Evolutionary conservation across 305 asterid species (phyloP), one percentile per base, ranked within the genome.

Genomic region (Fraxinus dipetala): DNA sequence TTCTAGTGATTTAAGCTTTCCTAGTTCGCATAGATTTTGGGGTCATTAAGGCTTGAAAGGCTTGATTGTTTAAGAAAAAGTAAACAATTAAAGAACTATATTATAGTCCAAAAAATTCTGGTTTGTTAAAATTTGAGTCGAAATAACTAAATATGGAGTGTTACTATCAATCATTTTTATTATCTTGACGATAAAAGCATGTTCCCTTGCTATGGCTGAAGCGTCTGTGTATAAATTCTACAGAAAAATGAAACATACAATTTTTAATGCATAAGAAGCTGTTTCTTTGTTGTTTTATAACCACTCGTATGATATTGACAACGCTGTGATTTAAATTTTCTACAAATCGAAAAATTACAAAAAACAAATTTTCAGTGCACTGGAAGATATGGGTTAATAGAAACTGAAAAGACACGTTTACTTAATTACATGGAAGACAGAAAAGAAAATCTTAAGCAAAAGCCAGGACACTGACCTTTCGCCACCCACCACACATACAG

Each of bases 401-500:
- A 32, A 61, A 73, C 69, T 2, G 16, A 8, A 8, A 72, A 30
- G 6, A 22, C 22, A 51, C 5, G 22, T 5, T n/a, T n/a, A 5
- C 24, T 16, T 54, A 54, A 54, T 16, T 16, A 16, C 9, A n/a
- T 54, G 16, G 16, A 31, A 61, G 30, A 20, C 32, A 43, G 40
- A 13, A 30, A 36, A 43, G 30, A 31, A 38, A 24, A 26, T 80
- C 6, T 5, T 7, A 79, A 35, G 56, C 18, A 34, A 11, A 26
- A 28, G 8, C 3, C 30, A 75, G 70, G 76, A 81, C 40, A 84
- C 90, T 80, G 34, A 94, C 99, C 99, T 92, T 84, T 94, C 98
- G 18, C 96, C 97, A 65, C 98, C 98, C 74, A 92, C 81, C 77
- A 96, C 98, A 75, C 98, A 96, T 56, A 96, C 97, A 72, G 91